These are phyloP conservation scores for Anacardium occidentale DNA, from an alignment of 345 rosid species.

Conservation along the genomic window DNA sequence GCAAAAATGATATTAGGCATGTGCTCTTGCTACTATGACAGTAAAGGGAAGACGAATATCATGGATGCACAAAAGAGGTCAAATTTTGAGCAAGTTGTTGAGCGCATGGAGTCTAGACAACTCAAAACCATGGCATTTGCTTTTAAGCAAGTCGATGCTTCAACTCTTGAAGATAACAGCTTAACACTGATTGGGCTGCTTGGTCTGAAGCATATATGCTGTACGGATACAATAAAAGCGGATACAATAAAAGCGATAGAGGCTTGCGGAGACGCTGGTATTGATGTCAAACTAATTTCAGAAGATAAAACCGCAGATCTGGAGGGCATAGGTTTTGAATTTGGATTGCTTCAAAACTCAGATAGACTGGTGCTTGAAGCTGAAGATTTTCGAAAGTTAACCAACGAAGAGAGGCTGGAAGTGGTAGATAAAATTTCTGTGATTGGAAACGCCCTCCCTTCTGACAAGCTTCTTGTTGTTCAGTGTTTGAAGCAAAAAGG, in stretches of 20 bases:
- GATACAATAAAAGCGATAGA: neutral
- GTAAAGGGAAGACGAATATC: neutral
- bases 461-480: conserved; percentile 1
- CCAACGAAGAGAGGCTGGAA: neutral
- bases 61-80: neutral
- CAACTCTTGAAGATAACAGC: neutral
- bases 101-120: neutral
- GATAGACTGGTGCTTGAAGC: neutral
- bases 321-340: neutral
- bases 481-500: conserved; percentile 16
- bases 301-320: neutral
- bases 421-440: neutral
- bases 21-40: conserved; percentile 9
- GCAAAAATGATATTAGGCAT: neutral
- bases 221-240: neutral
- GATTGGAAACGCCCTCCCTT: conserved; percentile 7
- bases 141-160: conserved; percentile 1
- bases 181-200: conserved; percentile 12
- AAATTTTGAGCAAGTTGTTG: neutral
- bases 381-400: neutral
- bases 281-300: conserved; percentile 14
- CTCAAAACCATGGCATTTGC: conserved; percentile 18
- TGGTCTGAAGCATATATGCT: conserved; percentile 4
- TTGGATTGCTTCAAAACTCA: neutral
- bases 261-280: conserved; percentile 6